Evolutionary conservation across 2,329 filamentous ascomycete species (phyloP).

Genomic region (Ophiobolus disseminans): DNA sequence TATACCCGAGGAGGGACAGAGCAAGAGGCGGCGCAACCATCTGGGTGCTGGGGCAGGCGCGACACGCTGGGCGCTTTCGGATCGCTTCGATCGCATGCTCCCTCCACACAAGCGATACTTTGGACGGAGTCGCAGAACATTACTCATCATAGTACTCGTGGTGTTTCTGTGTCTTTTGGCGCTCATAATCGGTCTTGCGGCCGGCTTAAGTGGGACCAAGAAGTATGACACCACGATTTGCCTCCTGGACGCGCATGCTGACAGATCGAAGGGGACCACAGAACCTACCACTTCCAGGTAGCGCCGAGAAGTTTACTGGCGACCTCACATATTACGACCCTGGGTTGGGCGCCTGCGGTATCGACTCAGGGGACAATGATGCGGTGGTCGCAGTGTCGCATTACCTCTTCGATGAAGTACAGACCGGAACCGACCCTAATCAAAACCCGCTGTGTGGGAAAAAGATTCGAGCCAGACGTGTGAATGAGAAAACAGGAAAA

Average conservation of each 20-base stretch:
- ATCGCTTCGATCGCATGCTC: conserved; percentile 45
- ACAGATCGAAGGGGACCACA: conserved; percentile 28
- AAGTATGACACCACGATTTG: conserved; percentile 11
- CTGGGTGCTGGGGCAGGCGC: conserved; percentile 21
- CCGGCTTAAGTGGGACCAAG: conserved; percentile 42
- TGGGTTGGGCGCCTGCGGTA: conserved; percentile 73
- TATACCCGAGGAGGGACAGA: conserved; percentile 14
- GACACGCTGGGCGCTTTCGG: conserved; percentile 33
- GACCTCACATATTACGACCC: conserved; percentile 75
- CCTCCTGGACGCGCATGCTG: conserved; percentile 5
- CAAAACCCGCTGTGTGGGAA: conserved; percentile 71
- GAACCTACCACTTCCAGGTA: conserved; percentile 61
- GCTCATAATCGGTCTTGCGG: conserved; percentile 53
- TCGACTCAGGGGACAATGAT: conserved; percentile 61
- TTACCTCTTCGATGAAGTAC: conserved; percentile 68
- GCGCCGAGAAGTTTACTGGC: conserved; percentile 63
- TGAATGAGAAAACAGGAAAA: conserved; percentile 52
- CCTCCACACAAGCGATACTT: conserved; percentile 50
- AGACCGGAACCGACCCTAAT: conserved; percentile 62
- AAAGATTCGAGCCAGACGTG: conserved; percentile 67
- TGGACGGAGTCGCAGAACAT: conserved; percentile 47
- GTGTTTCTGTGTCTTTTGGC: conserved; percentile 45
- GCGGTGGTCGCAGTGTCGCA: conserved; percentile 72
- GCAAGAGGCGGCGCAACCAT: conserved; percentile 8
- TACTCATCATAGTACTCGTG: conserved; percentile 46